A percentile compares a stretch with the other conserved stretches of the same genome.
Evolutionary conservation across 2,329 filamentous ascomycete genomes (phyloP).

Genomic region (Ophiosphaerella herpotricha): DNA sequence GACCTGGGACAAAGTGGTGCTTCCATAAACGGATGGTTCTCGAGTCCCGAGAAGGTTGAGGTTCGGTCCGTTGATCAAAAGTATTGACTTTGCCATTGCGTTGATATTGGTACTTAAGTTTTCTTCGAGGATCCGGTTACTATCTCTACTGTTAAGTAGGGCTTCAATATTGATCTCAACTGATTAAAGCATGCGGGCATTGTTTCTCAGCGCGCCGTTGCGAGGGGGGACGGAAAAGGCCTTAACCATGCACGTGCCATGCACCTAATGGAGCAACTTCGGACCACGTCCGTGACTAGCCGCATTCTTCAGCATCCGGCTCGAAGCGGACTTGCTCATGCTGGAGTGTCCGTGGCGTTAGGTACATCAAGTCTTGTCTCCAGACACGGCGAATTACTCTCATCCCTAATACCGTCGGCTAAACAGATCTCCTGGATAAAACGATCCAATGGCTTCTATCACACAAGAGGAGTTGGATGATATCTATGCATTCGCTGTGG

Average conservation of each 20-base stretch:
- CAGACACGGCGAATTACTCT: neutral
- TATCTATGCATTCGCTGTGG: slow-evolving; percentile 72
- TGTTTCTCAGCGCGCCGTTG: neutral
- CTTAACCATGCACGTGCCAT: slow-evolving; percentile 2
- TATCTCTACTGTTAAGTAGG: too few species aligned
- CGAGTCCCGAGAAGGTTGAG: slow-evolving; percentile 78
- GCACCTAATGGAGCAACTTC: neutral
- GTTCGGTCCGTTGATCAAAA: slow-evolving; percentile 81
- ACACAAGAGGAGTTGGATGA: slow-evolving; percentile 59
- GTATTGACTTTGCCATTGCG: slow-evolving; percentile 56
- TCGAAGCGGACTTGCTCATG: slow-evolving; percentile 6
- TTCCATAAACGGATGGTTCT: slow-evolving; percentile 75
- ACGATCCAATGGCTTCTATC: slow-evolving; percentile 28
- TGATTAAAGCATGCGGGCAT: too few species aligned
- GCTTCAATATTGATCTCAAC: too few species aligned
- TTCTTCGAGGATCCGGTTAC: neutral
- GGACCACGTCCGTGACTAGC: slow-evolving; percentile 9
- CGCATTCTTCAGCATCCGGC: slow-evolving; percentile 11
- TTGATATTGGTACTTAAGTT: neutral
- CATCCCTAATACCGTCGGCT: neutral
- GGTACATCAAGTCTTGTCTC: too few species aligned
- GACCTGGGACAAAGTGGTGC: slow-evolving; percentile 68
- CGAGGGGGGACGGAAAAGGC: slow-evolving; percentile 4
- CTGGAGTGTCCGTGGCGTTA: too few species aligned
- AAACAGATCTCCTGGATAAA: neutral